Base-by-base conservation (phyloP, 2,329 filamentous ascomycete genomes). In the Akanthomyces muscarius region DNA sequence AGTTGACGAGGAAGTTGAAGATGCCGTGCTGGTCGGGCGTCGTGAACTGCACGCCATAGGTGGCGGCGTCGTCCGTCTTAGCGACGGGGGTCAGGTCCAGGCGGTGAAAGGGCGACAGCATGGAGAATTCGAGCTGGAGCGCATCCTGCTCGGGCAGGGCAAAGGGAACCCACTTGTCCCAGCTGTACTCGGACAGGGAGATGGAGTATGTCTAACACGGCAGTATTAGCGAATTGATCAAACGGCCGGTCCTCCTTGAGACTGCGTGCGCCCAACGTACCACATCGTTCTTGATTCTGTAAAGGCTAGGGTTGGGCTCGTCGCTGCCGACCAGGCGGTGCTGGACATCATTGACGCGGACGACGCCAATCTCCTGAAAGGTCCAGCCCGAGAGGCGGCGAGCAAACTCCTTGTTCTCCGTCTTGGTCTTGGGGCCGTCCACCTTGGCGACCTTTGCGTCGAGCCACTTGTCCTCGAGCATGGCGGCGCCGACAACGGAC, bases 21-120 rank as follows among this genome's bases (percentile, higher is more conserved):
- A 99, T 97, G 73, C 95, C 95, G 80, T 99, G 95, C 78, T 99
- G 95, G 75, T 99, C 95, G 5, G 95, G 95, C 4, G 94, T 84
- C 67, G 83, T 89, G 78, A 99, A 97, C 28, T 85, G 83, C 52
- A 85, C 83, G 66, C 84, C 83, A 81, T 89, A 99, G 65, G 90
- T 83, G 56, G 90, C 88, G 67, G 87, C 86, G 70, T 91, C 88
- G 61, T 82, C 76, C 1, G 87, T 89, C 30, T 81, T 81, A 38
- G 77, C 76, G 11, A 81, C 75, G 16, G 86, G 84, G 10, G 79
- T 70, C 38, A 99, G 87, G 64, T 87, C 82, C 41, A 98, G 83
- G 48, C 95, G 93, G 80, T 97, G 89, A 86, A 97, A 98, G 63
- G 95, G 94, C 1, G 94, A 97, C 53, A 99, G 89, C 95, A 98